Percentiles rank a stretch among this genome's conserved stretches.
Conservation (phyloP, 148 eudicot genomes). For the Pouteria glomerata region DNA sequence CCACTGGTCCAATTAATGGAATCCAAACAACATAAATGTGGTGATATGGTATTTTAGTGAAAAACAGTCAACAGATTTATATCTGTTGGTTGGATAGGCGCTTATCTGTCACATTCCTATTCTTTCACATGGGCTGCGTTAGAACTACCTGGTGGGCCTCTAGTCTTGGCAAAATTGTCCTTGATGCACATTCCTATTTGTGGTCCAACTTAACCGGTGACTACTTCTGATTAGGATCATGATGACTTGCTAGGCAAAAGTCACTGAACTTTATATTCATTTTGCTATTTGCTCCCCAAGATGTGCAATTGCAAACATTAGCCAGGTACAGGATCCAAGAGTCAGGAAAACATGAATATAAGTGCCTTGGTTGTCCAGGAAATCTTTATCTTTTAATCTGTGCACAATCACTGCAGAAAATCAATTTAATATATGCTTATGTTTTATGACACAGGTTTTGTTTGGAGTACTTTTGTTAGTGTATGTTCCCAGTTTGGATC, state of each 20-base stretch:
- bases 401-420: not conserved
- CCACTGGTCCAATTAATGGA: not conserved
- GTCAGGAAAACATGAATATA: not conserved
- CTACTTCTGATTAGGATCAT: not conserved
- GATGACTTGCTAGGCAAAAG: not conserved
- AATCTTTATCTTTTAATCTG: not conserved
- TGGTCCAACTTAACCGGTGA: not conserved
- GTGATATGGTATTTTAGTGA: not conserved
- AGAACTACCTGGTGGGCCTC: not conserved
- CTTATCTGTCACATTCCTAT: not conserved
- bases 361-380: not conserved
- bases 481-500: slow-evolving; percentile 70
- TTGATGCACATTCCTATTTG: not conserved
- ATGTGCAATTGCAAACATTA: not conserved
- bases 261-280: not conserved
- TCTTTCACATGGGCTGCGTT: no score
- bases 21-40: not conserved
- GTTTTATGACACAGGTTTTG: slow-evolving; percentile 45
- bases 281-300: not conserved
- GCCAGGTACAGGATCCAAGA: not conserved
- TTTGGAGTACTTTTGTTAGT: slow-evolving; percentile 71
- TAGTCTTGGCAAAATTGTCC: not conserved
- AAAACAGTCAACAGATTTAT: not conserved
- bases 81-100: not conserved
- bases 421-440: not conserved